Conservation (phyloP, 140 eudicot species). For the Oenanthe javanica region DNA sequence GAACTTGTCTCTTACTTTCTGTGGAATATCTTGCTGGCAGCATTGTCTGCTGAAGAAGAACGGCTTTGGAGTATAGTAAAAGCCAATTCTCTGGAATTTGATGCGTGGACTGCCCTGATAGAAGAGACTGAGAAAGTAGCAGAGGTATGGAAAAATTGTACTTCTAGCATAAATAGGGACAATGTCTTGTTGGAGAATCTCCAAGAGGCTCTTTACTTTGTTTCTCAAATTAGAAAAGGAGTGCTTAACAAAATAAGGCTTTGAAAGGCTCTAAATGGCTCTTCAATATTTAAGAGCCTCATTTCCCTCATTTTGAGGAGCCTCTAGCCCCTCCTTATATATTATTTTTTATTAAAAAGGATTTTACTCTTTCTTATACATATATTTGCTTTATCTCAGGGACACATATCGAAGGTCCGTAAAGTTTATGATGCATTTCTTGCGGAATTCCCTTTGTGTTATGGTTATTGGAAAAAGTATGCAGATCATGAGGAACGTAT, state of each 20-base stretch:
- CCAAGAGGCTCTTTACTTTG: background rate
- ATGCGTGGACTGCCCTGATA: constrained; percentile 88
- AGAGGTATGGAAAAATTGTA: constrained; percentile 42
- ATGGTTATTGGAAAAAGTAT: constrained; percentile 99
- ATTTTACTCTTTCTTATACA: background rate
- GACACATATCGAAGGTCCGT: constrained; percentile 57
- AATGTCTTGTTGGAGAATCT: background rate
- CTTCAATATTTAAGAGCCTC: background rate
- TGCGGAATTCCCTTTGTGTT: constrained; percentile 92
- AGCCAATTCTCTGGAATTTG: constrained; percentile 78
- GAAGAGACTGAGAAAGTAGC: constrained; percentile 85
- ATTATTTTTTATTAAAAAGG: background rate
- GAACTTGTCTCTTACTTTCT: background rate
- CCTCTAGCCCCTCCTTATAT: too few species aligned
- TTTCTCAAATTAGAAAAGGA: background rate
- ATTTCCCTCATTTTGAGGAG: background rate
- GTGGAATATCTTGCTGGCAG: constrained; percentile 27
- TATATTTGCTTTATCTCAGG: constrained; percentile 29
- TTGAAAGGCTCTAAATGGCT: background rate
- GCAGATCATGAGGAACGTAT: constrained; percentile 97
- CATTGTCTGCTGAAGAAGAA: constrained; percentile 86
- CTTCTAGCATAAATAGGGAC: background rate
- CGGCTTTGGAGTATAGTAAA: constrained; percentile 87
- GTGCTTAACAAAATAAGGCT: background rate
- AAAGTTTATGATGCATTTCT: constrained; percentile 86